Conservation (phyloP, 345 rosid species). For the Salix viminalis region DNA sequence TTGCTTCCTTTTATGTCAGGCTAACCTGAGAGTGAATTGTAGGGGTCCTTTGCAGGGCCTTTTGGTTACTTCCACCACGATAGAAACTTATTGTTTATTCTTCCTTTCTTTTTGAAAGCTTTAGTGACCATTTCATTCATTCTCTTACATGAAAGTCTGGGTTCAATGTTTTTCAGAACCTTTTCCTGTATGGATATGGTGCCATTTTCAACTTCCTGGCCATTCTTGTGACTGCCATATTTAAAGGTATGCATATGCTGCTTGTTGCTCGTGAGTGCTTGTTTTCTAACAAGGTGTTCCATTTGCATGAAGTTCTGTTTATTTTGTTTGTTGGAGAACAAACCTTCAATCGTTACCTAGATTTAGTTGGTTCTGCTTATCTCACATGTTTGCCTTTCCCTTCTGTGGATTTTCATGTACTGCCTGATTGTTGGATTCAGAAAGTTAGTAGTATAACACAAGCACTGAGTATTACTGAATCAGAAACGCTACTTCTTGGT, state of each 20-base stretch:
- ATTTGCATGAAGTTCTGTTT: background rate
- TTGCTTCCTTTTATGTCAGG: background rate
- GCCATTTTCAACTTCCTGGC: slow-evolving; percentile 94
- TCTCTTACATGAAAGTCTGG: background rate
- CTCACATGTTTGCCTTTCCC: background rate
- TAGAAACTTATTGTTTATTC: background rate
- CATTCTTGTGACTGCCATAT: slow-evolving; percentile 53
- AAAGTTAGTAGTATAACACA: background rate
- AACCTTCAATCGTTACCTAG: background rate
- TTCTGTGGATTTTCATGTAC: background rate
- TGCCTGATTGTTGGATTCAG: background rate
- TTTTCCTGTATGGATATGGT: slow-evolving; percentile 96
- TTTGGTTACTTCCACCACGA: background rate
- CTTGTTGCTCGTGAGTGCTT: background rate
- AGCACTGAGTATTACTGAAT: background rate
- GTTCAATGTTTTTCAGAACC: slow-evolving; percentile 54
- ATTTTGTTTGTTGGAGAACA: background rate
- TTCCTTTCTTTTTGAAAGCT: background rate
- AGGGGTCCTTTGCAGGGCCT: background rate
- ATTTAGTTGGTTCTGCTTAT: background rate
- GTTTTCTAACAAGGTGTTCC: background rate
- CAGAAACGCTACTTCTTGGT: background rate
- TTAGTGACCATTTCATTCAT: background rate
- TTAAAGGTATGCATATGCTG: slow-evolving; percentile 57
- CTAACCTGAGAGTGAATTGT: background rate